Percentiles rank a stretch among this genome's conserved stretches.
These are phyloP conservation scores for Uronychia binucleata DNA, from an alignment of 73 alveolate species.

Conservation along the genomic window DNA sequence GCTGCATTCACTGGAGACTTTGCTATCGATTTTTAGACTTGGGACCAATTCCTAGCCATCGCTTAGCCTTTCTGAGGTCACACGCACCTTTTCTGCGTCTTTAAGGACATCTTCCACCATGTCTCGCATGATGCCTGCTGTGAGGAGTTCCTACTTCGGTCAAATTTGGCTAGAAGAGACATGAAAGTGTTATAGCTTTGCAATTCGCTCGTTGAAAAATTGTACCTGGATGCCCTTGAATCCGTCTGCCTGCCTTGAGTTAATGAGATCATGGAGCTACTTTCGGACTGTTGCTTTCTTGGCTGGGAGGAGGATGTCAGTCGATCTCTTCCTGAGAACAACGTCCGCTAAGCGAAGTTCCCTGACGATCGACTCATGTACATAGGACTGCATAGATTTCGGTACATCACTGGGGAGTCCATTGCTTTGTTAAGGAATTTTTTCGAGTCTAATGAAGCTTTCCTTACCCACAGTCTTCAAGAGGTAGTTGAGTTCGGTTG, in stretches of 20 bases:
- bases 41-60: not conserved
- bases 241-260: not conserved
- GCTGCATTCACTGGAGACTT: not conserved
- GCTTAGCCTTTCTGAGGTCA: not conserved
- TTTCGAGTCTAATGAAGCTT: not conserved
- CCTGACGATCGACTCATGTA: not conserved
- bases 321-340: not conserved
- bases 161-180: not conserved
- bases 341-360: not conserved
- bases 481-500: not conserved
- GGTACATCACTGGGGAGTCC: too few relatives aligned
- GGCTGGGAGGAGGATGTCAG: not conserved
- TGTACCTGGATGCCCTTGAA: not conserved
- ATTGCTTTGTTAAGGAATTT: not conserved
- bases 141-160: not conserved
- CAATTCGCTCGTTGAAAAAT: not conserved
- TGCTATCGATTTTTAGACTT: not conserved
- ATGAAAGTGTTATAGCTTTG: not conserved
- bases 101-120: not conserved
- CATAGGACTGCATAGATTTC: too few relatives aligned
- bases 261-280: not conserved
- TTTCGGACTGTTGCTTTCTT: not conserved
- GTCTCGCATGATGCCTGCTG: not conserved
- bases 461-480: not conserved
- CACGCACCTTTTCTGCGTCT: not conserved